Conservation (phyloP, 768 basidiomycete genomes). For the Neoboletus brunneissimus region DNA sequence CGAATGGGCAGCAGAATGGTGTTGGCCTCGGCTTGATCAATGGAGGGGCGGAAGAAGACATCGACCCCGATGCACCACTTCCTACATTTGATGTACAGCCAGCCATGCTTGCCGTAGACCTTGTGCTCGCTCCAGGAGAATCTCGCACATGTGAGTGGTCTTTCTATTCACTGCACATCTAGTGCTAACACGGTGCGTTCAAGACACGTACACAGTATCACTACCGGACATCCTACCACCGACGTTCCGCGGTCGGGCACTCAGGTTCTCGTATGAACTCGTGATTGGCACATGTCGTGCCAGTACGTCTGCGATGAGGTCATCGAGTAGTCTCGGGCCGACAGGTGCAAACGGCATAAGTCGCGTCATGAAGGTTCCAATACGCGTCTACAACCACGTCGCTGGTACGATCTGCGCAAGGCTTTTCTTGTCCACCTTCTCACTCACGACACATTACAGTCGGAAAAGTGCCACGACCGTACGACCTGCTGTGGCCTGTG, state of each 20-base stretch:
- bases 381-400: conserved; percentile 88
- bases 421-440: conserved; percentile 4
- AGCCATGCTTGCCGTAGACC: conserved; percentile 86
- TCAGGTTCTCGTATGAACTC: conserved; percentile 87
- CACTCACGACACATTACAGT: conserved; percentile 34
- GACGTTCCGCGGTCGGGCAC: conserved; percentile 79
- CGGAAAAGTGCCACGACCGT: conserved; percentile 55
- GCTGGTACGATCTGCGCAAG: conserved; percentile 47
- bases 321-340: conserved; percentile 32
- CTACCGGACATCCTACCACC: conserved; percentile 85
- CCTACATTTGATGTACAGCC: conserved; percentile 87
- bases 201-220: conserved; percentile 77
- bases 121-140: conserved; percentile 79
- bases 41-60: conserved; percentile 38
- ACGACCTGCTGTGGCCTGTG: conserved; percentile 84
- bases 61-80: conserved; percentile 63
- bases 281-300: conserved; percentile 85
- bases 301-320: conserved; percentile 30
- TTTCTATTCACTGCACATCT: background rate
- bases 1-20: conserved; percentile 14
- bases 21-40: conserved; percentile 33
- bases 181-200: background rate
- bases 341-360: conserved; percentile 53
- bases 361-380: conserved; percentile 86
- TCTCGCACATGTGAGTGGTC: conserved; percentile 64